Percentiles rank a stretch among this genome's conserved stretches.
Conservation (phyloP, 139 green algal species). For the Volvox africanus region DNA sequence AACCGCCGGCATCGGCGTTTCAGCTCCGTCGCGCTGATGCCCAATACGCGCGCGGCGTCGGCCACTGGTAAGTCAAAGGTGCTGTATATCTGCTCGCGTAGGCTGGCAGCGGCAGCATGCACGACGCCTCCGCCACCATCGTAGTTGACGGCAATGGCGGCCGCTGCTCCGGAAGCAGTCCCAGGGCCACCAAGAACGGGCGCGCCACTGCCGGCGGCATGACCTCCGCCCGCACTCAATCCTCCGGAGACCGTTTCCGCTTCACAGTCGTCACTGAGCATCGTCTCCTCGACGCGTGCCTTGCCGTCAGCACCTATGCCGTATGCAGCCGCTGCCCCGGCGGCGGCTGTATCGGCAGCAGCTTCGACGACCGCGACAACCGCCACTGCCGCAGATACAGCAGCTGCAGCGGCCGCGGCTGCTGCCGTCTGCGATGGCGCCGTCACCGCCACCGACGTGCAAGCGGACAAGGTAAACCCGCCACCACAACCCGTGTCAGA, state of each 20-base stretch:
- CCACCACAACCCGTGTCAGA: not conserved
- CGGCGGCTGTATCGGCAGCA: not conserved
- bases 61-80: constrained; percentile 7
- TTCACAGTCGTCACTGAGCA: not conserved
- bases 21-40: constrained; percentile 6
- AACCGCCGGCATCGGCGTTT: constrained; percentile 20
- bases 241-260: not conserved
- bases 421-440: not conserved
- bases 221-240: not conserved
- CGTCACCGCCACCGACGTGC: not conserved
- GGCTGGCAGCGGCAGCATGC: no score
- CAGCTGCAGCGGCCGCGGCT: not conserved
- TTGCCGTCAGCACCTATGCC: not conserved
- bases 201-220: no score
- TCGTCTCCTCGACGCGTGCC: not conserved
- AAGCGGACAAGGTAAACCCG: not conserved
- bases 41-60: not conserved
- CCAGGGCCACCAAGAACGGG: no score
- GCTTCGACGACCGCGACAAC: not conserved
- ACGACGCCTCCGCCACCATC: not conserved
- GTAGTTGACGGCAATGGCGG: not conserved
- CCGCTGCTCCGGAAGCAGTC: not conserved
- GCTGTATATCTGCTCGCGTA: constrained; percentile 17
- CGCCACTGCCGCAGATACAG: not conserved
- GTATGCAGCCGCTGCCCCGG: not conserved